A percentile compares a stretch with the other conserved stretches of the same genome.
Evolutionary conservation across 2,329 filamentous ascomycete genomes (phyloP).

Genomic region (Periconia sp.): DNA sequence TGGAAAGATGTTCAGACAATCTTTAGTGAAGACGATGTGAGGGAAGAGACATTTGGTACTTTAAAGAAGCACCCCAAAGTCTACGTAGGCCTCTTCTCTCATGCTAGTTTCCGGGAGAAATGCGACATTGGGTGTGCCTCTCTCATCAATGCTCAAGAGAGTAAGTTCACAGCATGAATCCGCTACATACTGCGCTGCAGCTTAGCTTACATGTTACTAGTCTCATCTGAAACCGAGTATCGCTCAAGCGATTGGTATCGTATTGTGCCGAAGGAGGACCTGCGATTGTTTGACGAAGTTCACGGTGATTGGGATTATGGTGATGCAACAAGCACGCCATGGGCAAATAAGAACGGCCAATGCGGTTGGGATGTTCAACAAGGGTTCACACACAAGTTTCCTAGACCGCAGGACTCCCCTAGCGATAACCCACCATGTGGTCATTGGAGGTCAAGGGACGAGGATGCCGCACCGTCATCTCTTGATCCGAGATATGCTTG

Average conservation of each 20-base stretch:
- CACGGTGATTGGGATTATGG: background rate
- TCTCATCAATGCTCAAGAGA: too few species aligned
- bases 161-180: too few species aligned
- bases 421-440: too few species aligned
- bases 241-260: slow-evolving; percentile 3
- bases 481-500: too few species aligned
- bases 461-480: too few species aligned
- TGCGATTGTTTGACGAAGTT: background rate
- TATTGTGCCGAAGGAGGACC: background rate
- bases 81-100: slow-evolving; percentile 5
- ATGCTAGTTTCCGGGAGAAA: slow-evolving; percentile 2
- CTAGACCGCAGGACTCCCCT: too few species aligned
- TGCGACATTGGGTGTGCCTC: too few species aligned
- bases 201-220: too few species aligned
- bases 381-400: too few species aligned
- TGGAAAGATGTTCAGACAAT: background rate
- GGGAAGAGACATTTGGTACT: background rate
- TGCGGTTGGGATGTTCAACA: slow-evolving; percentile 7
- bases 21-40: slow-evolving; percentile 3
- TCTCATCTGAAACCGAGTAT: background rate
- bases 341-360: too few species aligned
- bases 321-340: background rate
- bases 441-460: too few species aligned
- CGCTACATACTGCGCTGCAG: too few species aligned
- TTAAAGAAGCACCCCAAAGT: slow-evolving; percentile 4